Conservation (phyloP, 176 grass and related monocot species). For the Ampelocalamus luodianensis region DNA sequence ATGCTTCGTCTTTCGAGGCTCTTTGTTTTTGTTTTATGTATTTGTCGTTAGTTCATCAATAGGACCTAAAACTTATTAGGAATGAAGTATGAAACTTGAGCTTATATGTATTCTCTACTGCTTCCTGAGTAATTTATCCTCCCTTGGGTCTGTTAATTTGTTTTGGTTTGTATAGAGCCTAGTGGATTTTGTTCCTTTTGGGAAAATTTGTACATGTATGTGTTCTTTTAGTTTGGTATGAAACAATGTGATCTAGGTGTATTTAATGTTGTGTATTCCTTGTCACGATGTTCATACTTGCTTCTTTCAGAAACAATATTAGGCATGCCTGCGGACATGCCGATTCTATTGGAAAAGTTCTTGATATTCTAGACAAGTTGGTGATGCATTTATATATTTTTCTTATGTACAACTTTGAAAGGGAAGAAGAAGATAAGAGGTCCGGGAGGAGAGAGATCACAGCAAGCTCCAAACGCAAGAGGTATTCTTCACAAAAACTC, state of each 20-base stretch:
- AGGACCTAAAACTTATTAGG: neutral
- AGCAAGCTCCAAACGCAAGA: no score
- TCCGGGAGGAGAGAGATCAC: no score
- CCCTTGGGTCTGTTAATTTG: neutral
- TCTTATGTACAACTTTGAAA: no score
- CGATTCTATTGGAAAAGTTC: no score
- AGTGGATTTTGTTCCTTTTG: neutral
- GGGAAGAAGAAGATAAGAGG: no score
- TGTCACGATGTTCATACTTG: neutral
- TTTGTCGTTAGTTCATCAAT: neutral
- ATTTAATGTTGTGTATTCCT: neutral
- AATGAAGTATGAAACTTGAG: neutral
- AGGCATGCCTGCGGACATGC: neutral
- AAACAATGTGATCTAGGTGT: neutral
- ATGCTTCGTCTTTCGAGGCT: no score
- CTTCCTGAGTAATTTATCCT: neutral
- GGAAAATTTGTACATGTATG: neutral
- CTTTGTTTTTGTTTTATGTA: neutral
- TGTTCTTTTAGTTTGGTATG: neutral
- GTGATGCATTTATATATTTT: no score
- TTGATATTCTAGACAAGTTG: no score
- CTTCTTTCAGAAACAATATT: neutral
- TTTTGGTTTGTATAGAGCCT: neutral
- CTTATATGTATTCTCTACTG: neutral
- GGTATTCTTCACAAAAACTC: no score